These are phyloP conservation scores for Skeletonema marinoi DNA, from an alignment of 108 stramenopile genomes.

Conservation along the genomic window DNA sequence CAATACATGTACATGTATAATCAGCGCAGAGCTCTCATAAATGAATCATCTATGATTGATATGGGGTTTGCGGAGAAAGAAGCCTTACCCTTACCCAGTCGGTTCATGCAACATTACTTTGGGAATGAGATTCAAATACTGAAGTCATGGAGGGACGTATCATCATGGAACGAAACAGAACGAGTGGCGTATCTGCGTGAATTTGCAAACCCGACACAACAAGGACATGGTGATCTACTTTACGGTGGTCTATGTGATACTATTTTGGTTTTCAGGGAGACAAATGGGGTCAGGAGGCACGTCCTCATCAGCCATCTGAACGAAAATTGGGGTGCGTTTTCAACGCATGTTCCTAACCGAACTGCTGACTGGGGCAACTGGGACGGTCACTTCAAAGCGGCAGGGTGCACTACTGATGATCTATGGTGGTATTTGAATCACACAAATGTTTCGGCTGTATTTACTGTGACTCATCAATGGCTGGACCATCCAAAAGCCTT, in stretches of 20 bases:
- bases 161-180: background rate
- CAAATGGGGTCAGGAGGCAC: conserved; percentile 37
- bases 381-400: conserved; percentile 1
- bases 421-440: conserved; percentile 43
- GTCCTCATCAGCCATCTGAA: conserved; percentile 45
- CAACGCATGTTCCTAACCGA: conserved; percentile 31
- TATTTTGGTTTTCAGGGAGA: background rate
- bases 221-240: conserved; percentile 6
- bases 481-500: conserved; percentile 53
- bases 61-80: no score
- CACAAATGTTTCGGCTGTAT: conserved; percentile 41
- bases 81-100: background rate
- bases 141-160: background rate
- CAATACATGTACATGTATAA: conserved; percentile 12
- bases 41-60: conserved; percentile 6
- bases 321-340: conserved; percentile 59
- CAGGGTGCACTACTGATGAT: conserved; percentile 24
- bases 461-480: conserved; percentile 53
- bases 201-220: background rate
- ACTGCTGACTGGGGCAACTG: conserved; percentile 44
- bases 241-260: conserved; percentile 4
- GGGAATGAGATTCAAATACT: background rate
- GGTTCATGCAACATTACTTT: background rate
- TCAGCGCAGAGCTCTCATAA: conserved; percentile 5
- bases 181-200: background rate